Percentiles rank a stretch among this genome's conserved stretches.
phyloP scores from a whole-genome alignment of 1,284 basidiomycete species.

The Coniferiporia sulphurascens region DNA sequence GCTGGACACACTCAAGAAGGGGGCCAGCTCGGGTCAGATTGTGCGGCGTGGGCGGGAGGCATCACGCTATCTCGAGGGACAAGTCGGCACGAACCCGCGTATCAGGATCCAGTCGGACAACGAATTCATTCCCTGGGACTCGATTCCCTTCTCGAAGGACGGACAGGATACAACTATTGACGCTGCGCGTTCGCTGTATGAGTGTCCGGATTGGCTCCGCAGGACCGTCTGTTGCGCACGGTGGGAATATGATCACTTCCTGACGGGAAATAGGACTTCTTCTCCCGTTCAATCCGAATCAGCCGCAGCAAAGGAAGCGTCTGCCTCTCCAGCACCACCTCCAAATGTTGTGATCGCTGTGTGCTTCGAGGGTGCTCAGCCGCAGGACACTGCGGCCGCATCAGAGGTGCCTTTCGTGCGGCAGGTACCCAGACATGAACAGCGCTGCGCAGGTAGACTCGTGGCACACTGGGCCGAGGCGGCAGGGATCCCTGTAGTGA shows the following conservation, averaged over 20 bases:
- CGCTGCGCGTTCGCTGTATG: too few species aligned
- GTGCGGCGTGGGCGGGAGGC: constrained; percentile 80
- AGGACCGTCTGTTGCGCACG: constrained; percentile 74
- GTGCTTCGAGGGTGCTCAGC: constrained; percentile 26
- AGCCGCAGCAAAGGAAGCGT: constrained; percentile 24
- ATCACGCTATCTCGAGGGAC: constrained; percentile 76
- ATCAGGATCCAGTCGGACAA: constrained; percentile 75
- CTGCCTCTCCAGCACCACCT: constrained; percentile 42
- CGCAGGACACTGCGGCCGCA: constrained; percentile 30
- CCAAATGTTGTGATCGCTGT: constrained; percentile 24
- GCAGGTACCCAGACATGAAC: constrained; percentile 52
- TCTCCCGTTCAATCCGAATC: not conserved
- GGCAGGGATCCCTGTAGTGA: constrained; percentile 52
- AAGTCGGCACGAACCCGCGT: constrained; percentile 73
- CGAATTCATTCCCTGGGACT: constrained; percentile 75
- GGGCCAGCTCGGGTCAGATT: constrained; percentile 51
- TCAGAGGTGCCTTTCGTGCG: constrained; percentile 55
- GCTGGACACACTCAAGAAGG: constrained; percentile 92
- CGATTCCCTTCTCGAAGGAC: constrained; percentile 43
- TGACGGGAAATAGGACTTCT: constrained; percentile 5
- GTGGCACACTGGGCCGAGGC: constrained; percentile 62
- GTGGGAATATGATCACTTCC: constrained; percentile 48
- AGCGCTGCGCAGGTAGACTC: constrained; percentile 55
- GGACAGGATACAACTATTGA: constrained; percentile 10
- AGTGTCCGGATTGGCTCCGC: constrained; percentile 69